These are phyloP conservation scores for Xylaria sp. DNA, from an alignment of 2,329 filamentous ascomycete genomes.

Conservation along the genomic window DNA sequence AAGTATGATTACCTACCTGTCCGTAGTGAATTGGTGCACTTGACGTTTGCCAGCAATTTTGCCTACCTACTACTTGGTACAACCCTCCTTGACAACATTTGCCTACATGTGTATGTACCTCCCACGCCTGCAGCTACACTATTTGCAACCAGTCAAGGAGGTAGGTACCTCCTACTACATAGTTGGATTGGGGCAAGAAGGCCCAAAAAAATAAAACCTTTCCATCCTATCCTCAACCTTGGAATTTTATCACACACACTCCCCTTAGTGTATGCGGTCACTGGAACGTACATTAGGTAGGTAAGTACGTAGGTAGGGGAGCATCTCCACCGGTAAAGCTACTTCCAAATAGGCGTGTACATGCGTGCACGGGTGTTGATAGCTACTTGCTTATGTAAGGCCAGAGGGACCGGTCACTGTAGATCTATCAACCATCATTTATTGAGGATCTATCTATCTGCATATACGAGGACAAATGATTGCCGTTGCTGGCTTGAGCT, in stretches of 20 bases:
- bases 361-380: not conserved
- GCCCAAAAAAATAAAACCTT: not conserved
- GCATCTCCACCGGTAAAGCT: slow-evolving; percentile 1
- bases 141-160: not conserved
- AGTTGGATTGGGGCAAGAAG: not conserved
- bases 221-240: not conserved
- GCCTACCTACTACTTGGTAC: too few relatives aligned
- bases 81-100: not conserved
- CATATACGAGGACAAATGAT: slow-evolving; percentile 4
- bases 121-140: not conserved
- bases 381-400: slow-evolving; percentile 6
- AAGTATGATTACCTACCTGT: not conserved
- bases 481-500: not conserved
- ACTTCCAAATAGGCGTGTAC: not conserved
- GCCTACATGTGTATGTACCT: not conserved
- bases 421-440: too few relatives aligned
- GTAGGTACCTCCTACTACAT: too few relatives aligned
- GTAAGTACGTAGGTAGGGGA: not conserved
- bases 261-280: not conserved
- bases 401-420: not conserved
- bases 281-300: not conserved
- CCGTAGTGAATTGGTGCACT: not conserved
- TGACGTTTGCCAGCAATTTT: not conserved
- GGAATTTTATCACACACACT: not conserved
- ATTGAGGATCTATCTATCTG: not conserved